phyloP scores from a whole-genome alignment of 164 flowering plant genomes.

The Tetrastigma voinierianum region DNA sequence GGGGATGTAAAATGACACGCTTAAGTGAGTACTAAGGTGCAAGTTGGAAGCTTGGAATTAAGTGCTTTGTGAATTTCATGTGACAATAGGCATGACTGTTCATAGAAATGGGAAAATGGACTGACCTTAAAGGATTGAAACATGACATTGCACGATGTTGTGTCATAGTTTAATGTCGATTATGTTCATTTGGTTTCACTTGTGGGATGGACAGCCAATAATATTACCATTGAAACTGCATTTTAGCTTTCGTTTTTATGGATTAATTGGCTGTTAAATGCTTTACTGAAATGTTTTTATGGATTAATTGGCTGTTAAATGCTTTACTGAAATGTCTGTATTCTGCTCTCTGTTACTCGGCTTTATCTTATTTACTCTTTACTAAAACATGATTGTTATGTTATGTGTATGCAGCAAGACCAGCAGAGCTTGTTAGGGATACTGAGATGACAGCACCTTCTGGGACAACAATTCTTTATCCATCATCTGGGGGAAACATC shows the following conservation, averaged over 20 bases:
- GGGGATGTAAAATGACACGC: too few relatives aligned
- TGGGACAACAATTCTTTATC: constrained; percentile 45
- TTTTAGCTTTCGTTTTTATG: not conserved
- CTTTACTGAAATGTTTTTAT: not conserved
- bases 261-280: not conserved
- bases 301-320: not conserved
- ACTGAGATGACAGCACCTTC: constrained; percentile 46
- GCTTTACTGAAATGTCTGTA: not conserved
- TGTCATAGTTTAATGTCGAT: not conserved
- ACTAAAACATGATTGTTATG: not conserved
- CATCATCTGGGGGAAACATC: constrained; percentile 49
- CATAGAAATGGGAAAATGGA: not conserved
- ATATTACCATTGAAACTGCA: not conserved
- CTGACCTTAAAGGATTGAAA: not conserved
- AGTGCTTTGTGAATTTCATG: not conserved
- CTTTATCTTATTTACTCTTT: not conserved
- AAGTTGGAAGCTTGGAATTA: not conserved
- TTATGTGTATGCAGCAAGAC: constrained; percentile 42
- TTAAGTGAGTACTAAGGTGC: too few relatives aligned
- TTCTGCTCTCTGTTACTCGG: not conserved
- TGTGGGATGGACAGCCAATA: not conserved
- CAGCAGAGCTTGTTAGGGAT: constrained; percentile 42
- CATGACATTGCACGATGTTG: not conserved
- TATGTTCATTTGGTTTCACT: not conserved
- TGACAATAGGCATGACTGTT: not conserved